Base-by-base conservation (phyloP, 2,329 filamentous ascomycete species). In the Cercospora beticola region DNA sequence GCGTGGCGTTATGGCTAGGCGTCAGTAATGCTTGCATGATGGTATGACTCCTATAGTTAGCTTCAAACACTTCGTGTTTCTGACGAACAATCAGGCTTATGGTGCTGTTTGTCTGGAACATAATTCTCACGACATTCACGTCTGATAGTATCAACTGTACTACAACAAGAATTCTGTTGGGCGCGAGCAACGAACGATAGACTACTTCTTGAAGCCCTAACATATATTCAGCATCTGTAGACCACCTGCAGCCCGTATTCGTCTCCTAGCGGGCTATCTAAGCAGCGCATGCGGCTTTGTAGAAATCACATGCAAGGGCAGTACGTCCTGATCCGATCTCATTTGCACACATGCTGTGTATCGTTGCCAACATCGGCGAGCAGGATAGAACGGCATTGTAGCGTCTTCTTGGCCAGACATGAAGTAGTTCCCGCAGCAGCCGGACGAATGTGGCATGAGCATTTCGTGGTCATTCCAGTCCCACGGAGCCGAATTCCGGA, bases 301-400 rank as follows among this genome's bases (percentile, higher is more conserved):
- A 23, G 12, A 26, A 28, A 28, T 8, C 21, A n/a, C 36, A 43
- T 43, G 36, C 12, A 56, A 26, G 3, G 12, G 12, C 14, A 14
- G 23, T 16, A 28, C 28, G n/a, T 16, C 4, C 23, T 9, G 23
- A 28, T n/a, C 23, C 26, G 10, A 26, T n/a, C 23, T 56, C 12
- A 23, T 16, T 54, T 54, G 18, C 6, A 5, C 49, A 14, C 21
- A 26, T 16, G 21, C 12, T 54, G 36, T n/a, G 36, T 54, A 23
- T 56, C 23, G 49, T 14, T 58, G 30, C 30, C 56, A 36, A 59
- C 14, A 58, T 43, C 10, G 28, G 54, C 52, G 26, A 23, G 10
- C 56, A 65, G 62, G 62, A 65, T 65, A 59, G 62, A 49, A 59
- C 62, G 62, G 62, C 62, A 65, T 26, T 33, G 57, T 65, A 59